A percentile compares a stretch with the other conserved stretches of the same genome.
Evolutionary conservation across 225 moss, liverwort and hornwort genomes (phyloP).

Genomic region (Anthoceros angustus): DNA sequence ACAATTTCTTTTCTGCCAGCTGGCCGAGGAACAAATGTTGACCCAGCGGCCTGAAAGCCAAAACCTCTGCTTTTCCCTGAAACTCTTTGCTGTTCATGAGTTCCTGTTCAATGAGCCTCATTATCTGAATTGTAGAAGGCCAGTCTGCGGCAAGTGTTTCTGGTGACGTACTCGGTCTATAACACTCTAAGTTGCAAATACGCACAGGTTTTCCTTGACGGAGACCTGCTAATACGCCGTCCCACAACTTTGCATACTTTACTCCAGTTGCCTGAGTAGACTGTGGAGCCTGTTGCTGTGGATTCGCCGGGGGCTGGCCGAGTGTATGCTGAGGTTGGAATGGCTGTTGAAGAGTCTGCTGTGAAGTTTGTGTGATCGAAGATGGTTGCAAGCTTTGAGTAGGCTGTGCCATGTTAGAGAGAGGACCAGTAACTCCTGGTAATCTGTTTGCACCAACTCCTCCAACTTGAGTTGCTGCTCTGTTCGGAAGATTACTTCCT

Average conservation of each 20-base stretch:
- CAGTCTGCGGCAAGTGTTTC: conserved; percentile 86
- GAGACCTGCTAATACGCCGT: conserved; percentile 86
- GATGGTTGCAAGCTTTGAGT: too few relatives aligned
- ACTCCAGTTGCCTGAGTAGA: conserved; percentile 7
- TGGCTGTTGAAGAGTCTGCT: not conserved
- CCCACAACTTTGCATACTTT: conserved; percentile 91
- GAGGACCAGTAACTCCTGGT: conserved; percentile 14
- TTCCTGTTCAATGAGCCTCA: conserved; percentile 93
- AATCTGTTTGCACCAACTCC: conserved; percentile 22
- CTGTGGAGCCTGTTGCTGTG: not conserved
- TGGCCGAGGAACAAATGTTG: conserved; percentile 84
- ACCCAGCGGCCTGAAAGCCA: conserved; percentile 76
- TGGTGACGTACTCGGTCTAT: conserved; percentile 8
- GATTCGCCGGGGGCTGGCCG: not conserved
- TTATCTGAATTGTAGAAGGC: conserved; percentile 95
- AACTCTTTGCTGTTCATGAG: conserved; percentile 56
- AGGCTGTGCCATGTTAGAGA: too few relatives aligned
- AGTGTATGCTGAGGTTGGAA: not conserved
- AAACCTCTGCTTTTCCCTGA: conserved; percentile 77
- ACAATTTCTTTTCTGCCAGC: conserved; percentile 92
- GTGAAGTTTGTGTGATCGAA: not conserved
- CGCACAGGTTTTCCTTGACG: conserved; percentile 71
- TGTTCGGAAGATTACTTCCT: conserved; percentile 49
- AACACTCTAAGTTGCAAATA: conserved; percentile 86
- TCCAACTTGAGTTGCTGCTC: conserved; percentile 31